Conservation (phyloP, 305 asterid genomes). For the Nicotiana rustica region DNA sequence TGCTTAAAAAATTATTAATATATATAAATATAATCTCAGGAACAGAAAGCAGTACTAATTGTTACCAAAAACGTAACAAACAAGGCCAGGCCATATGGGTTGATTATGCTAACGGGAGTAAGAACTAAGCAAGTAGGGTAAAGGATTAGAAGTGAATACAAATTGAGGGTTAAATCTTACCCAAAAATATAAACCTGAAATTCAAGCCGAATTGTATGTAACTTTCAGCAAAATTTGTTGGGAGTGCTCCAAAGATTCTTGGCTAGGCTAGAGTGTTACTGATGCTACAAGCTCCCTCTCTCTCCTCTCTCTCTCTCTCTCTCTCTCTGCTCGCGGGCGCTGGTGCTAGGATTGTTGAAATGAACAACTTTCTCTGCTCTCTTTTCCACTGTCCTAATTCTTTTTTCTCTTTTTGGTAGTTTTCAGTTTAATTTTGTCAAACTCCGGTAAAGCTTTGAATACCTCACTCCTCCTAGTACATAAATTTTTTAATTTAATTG, state of each 20-base stretch:
- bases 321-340: not conserved
- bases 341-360: not conserved
- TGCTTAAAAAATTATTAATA: too few species aligned
- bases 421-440: too few species aligned
- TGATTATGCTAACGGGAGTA: not conserved
- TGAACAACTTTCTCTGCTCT: too few species aligned
- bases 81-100: not conserved
- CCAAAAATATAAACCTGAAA: slow-evolving; percentile 24
- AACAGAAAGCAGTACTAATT: not conserved
- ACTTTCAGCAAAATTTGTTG: not conserved
- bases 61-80: not conserved
- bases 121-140: not conserved
- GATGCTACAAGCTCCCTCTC: not conserved
- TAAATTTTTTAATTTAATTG: too few species aligned
- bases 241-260: not conserved
- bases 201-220: not conserved
- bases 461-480: too few species aligned
- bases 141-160: not conserved
- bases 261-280: not conserved
- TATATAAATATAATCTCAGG: too few species aligned
- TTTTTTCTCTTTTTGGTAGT: too few species aligned
- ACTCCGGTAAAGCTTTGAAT: too few species aligned
- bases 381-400: too few species aligned
- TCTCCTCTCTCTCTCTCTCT: too few species aligned
- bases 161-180: not conserved